A percentile compares a stretch with the other conserved stretches of the same genome.
phyloP scores from a whole-genome alignment of 2,329 filamentous ascomycete species.

The Emmonsiellopsis sp. region DNA sequence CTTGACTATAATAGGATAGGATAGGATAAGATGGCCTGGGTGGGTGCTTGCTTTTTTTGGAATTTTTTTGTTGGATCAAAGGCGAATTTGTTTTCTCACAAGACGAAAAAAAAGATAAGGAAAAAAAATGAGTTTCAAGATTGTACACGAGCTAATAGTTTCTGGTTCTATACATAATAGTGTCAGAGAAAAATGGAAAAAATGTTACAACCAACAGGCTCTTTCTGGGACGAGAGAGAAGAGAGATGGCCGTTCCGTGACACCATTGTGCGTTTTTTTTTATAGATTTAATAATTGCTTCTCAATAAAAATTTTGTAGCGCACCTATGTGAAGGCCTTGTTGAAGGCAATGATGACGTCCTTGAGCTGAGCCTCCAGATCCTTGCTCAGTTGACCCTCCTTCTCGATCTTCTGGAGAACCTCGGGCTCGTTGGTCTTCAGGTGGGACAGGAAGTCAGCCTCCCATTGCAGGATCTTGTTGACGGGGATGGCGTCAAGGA shows the following conservation, averaged over 20 bases:
- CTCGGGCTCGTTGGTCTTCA: constrained; percentile 82
- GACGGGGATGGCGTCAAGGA: constrained; percentile 82
- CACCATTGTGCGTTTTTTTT: no score
- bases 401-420: constrained; percentile 81
- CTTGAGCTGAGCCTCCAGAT: constrained; percentile 57
- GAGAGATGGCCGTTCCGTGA: no score
- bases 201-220: constrained; percentile 1
- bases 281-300: no score
- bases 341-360: constrained; percentile 72
- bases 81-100: constrained; percentile 2
- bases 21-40: no score
- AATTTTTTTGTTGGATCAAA: no score
- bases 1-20: no score
- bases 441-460: constrained; percentile 82
- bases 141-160: constrained; percentile 13
- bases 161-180: constrained; percentile 10
- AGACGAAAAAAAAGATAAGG: constrained; percentile 8
- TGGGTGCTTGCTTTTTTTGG: no score
- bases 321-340: constrained; percentile 65
- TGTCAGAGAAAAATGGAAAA: constrained; percentile 3
- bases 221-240: neutral
- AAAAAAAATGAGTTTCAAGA: constrained; percentile 9
- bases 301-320: neutral
- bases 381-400: constrained; percentile 94
- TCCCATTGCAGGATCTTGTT: constrained; percentile 90